Evolutionary conservation across 2,329 filamentous ascomycete species (phyloP), one percentile per base, ranked within the genome.

Genomic region (Trichoderma semiorbis): DNA sequence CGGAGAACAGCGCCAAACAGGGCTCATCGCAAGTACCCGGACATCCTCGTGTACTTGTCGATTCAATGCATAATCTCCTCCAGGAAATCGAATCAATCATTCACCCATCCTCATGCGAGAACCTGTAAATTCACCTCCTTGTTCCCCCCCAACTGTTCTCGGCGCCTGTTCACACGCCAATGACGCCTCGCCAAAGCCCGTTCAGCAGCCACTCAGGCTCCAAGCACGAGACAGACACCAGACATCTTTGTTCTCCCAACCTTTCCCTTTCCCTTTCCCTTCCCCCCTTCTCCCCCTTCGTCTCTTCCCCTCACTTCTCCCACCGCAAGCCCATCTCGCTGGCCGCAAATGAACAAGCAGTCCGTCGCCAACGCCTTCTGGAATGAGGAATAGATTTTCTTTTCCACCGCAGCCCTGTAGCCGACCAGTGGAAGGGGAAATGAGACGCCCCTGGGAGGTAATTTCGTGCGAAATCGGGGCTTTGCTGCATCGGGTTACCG

Each of bases 391-490:
- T 60, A n/a, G 36, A 61, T 32, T 21, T 26, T 47, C 53, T 24
- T 69, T 58, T 16, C 24, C 11, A 28, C 30, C 28, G 8, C 18
- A 11, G 14, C 18, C 30, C 14, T 26, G 21, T 26, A 21, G 26
- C 18, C 53, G 14, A 32, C 28, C 11, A n/a, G 5, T 34, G 34
- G 18, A 30, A 53, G 39, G 58, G 58, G 68, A 70, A 63, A 70
- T 70, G 68, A 70, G 47, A n/a, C 39, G 24, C 66, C 63, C 58
- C 43, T 39, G 68, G 43, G 58, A 62, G 26, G 68, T 58, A 70
- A 70, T 70, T 63, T 70, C 68, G 58, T 28, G 30, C 47, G 32
- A 43, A 63, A 70, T 63, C 57, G 68, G 58, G 55, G 30, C 66
- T 21, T 69, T 69, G 24, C 66, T 69, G 53, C 55, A 69, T 61